Base-by-base conservation (phyloP, 2,329 filamentous ascomycete species). In the Aspergillus floridensis region DNA sequence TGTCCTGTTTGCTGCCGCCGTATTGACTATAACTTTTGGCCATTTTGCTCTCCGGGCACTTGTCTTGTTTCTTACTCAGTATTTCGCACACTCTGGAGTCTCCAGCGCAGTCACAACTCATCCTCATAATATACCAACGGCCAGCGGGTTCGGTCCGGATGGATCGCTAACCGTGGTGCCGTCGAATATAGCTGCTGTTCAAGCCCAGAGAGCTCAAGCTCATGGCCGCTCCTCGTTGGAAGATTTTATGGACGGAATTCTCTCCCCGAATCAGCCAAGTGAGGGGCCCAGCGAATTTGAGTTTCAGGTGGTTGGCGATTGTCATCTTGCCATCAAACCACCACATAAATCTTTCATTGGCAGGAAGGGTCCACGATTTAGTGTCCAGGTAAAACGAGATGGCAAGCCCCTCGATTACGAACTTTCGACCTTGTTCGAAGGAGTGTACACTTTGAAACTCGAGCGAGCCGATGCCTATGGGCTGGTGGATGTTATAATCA, bases 251-350 rank as follows among this genome's bases (percentile, higher is more conserved):
- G 64, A 63, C 16, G 65, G 69, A 41, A 63, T 64, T 16, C 66
- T 66, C 24, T 66, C 67, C 35, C 62, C 64, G 29, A 56, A 63
- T 12, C 64, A 66, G 24, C 58, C 62, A 24, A 56, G 60, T 12
- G 72, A 69, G 21, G 70, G 74, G 16, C 70, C 72, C 3, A 74
- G 77, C 44, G 69, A 72, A 11, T 85, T 84, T 66, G 79, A 82
- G 59, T 74, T 85, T n/a, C 77, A 83, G 60, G 76, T 80, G n/a
- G 76, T 84, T 61, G 82, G 81, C 5, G 80, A 84, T 60, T 78
- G 79, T 51, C 81, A 84, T 64, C 79, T 85, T 57, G 70, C 83
- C 48, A 75, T 86, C 53, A 80, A 79, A 48, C 79, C 82, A 8
- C 81, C 82, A 7, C 73, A 74, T 32, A 74, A 74, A 24, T 73